Base-by-base conservation (phyloP, 345 rosid species). In the Garcia nutans region DNA sequence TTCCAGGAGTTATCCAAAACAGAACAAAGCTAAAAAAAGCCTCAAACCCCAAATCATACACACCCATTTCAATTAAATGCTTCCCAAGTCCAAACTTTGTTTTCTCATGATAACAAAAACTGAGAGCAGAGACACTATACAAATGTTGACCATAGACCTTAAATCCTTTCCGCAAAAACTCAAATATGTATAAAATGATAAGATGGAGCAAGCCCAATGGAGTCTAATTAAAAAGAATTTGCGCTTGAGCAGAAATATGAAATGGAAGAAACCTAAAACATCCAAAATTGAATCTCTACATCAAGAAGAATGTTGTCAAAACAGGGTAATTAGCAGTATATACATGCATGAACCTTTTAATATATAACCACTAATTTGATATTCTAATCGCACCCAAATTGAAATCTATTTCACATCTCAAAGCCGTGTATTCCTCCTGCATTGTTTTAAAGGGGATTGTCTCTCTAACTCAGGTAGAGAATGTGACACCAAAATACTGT, bases 391-490 rank as follows among this genome's bases (percentile, higher is more conserved):
- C 10, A 16, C 23, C 33, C 72, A 54, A 12, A 12, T 60, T 56
- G 9, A 58, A 44, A 71, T 22, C 55, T 9, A 58, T n/a, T 7
- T 65, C 68, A 8, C 8, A 11, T 65, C 22, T 10, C 5, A 8
- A 33, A 70, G 9, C 19, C 10, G 6, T 22, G n/a, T 57, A 15
- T 19, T 19, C 24, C 17, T 20, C 50, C 76, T 24, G n/a, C 12
- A 41, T 58, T 5, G 6, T 37, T 37, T 37, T 37, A 37, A 4
- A 37, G 41, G 41, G 6, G 41, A 37, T 19, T 12, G 24, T 28
- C 61, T 54, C 26, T 54, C 42, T 62, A 42, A 56, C 61, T 56
- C 37, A 55, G 37, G 41, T 26, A 75, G 23, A 62, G 24, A 73
- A 23, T n/a, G 26, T 3, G 15, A 67, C 55, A 52, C 49, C 47